Evolutionary conservation across 73 alveolate species (phyloP), one percentile per base, ranked within the genome.

Genomic region (Paramecium bursaria): DNA sequence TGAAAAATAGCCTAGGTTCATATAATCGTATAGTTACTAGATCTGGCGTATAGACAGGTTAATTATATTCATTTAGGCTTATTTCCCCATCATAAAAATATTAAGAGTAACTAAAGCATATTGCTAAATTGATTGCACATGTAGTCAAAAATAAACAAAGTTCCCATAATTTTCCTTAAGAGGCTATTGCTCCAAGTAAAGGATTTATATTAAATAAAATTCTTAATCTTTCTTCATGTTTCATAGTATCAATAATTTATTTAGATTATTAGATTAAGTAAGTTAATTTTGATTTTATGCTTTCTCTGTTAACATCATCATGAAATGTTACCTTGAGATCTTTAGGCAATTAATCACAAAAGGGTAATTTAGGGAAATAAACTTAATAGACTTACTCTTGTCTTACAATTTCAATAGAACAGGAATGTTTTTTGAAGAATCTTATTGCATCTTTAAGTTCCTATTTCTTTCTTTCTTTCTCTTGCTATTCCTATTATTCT

Each of bases 301-400:
- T 42, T 49, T 75, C 67, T 77, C 93, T 86, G 35, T 86, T 90
- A 2, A 91, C 95, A 29, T 86, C 76, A 46, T 57, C 92, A 52
- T 77, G 88, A 67, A 90, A 90, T 75, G 60, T 86, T 77, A 74
- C 86, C 51, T 46, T 75, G 13, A 76, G 46, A 13, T 90, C 91
- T 46, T 90, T 89, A 60, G 77, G 85, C 50, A 90, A 75, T 1
- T 85, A 86, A 46, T 75, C 75, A 86, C 89, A 90, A 57, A 90
- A 77, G 3, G 93, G 54, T 49, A 90, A 75, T 75, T 90, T 90
- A 50, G 95, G 95, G 22, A 91, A 90, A 86, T 48, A 85, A 17
- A 86, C 92, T 86, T 86, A 75, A 35, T 86, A 86, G 10, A 90
- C 75, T 10, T 33, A 49, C 51, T 74, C 85, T 14, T 90, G 86